Percentiles rank a stretch among this genome's conserved stretches.
Evolutionary conservation across 495 filamentous ascomycete genomes (phyloP).

Genomic region (Lepidopterella palustris): DNA sequence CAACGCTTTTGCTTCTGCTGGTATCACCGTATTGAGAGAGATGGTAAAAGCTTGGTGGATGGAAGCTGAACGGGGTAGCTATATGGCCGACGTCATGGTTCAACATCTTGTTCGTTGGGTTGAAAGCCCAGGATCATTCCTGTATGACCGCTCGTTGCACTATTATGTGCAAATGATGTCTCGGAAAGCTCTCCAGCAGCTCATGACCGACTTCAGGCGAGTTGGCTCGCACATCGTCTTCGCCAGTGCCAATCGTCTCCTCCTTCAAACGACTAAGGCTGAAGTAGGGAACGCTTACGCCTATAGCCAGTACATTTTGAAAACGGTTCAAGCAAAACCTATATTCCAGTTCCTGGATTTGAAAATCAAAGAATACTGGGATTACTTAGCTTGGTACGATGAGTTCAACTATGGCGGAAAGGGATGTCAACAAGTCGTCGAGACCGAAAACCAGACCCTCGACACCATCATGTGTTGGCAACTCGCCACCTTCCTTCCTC

Average conservation of each 20-base stretch:
- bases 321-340: constrained; percentile 89
- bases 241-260: constrained; percentile 77
- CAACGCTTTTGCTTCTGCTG: constrained; percentile 86
- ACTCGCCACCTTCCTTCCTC: constrained; percentile 78
- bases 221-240: constrained; percentile 93
- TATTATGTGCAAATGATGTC: constrained; percentile 99
- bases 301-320: constrained; percentile 93
- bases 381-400: constrained; percentile 99
- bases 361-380: constrained; percentile 98
- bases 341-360: constrained; percentile 96
- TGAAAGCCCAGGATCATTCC: constrained; percentile 79
- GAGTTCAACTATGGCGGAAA: constrained; percentile 98
- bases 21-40: constrained; percentile 81
- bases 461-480: constrained; percentile 99
- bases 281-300: constrained; percentile 97
- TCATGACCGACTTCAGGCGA: constrained; percentile 94
- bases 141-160: constrained; percentile 93
- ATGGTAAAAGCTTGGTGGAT: constrained; percentile 99
- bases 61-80: constrained; percentile 83
- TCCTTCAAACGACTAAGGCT: constrained; percentile 92
- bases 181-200: constrained; percentile 87
- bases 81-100: constrained; percentile 96
- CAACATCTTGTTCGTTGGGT: constrained; percentile 97
- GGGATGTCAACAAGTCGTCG: constrained; percentile 75
- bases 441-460: constrained; percentile 76